Percentiles rank a stretch among this genome's conserved stretches.
phyloP scores from a whole-genome alignment of 352 stramenopile genomes.

The Albugo candida region DNA sequence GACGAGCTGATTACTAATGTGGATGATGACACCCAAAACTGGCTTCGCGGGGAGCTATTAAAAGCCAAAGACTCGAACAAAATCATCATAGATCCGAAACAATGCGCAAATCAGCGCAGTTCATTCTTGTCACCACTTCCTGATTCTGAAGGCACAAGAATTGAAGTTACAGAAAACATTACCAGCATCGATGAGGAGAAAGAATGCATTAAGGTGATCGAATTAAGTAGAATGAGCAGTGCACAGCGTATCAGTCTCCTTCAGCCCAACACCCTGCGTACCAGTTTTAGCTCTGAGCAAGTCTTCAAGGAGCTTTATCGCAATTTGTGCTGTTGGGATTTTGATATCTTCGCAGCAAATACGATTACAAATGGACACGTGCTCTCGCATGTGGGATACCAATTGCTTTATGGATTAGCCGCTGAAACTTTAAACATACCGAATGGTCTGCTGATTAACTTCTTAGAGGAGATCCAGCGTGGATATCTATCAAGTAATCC shows the following conservation, averaged over 20 bases:
- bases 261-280: too few relatives aligned
- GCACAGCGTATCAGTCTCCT: too few relatives aligned
- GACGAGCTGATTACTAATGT: conserved; percentile 39
- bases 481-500: conserved; percentile 66
- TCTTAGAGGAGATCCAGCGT: conserved; percentile 65
- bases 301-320: too few relatives aligned
- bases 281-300: too few relatives aligned
- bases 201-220: conserved; percentile 41
- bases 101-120: too few relatives aligned
- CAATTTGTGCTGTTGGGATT: neutral
- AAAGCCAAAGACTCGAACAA: conserved; percentile 45
- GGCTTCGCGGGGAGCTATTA: conserved; percentile 58
- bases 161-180: neutral
- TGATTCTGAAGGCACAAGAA: neutral
- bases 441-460: conserved; percentile 34
- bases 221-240: neutral
- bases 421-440: conserved; percentile 46
- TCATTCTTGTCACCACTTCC: conserved; percentile 8
- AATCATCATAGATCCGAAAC: conserved; percentile 5
- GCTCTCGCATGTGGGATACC: conserved; percentile 53
- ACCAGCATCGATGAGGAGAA: conserved; percentile 4
- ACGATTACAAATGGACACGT: conserved; percentile 40
- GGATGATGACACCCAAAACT: conserved; percentile 70
- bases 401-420: conserved; percentile 44
- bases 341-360: neutral